Conservation (phyloP, 1,139 yeast species). For the Geotrichum aggregatum region DNA sequence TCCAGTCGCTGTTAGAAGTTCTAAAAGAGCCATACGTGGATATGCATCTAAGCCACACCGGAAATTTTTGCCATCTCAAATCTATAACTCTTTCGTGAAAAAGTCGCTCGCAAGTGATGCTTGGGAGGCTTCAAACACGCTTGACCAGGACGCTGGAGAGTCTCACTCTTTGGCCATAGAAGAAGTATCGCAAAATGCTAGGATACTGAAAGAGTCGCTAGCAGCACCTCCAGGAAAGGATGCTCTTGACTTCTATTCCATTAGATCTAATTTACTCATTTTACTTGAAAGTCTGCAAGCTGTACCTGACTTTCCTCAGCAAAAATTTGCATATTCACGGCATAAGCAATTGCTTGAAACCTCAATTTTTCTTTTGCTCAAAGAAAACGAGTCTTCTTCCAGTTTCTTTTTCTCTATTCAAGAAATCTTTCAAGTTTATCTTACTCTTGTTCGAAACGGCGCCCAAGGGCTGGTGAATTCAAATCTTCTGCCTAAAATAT, state of each 20-base stretch:
- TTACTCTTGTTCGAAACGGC: conserved; percentile 12
- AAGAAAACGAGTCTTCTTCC: conserved; percentile 14
- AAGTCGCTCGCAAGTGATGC: conserved; percentile 18
- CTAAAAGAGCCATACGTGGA: background rate
- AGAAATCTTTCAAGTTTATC: conserved; percentile 9
- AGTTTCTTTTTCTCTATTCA: conserved; percentile 9
- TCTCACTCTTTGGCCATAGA: background rate
- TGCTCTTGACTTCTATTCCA: conserved; percentile 14
- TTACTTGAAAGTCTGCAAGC: conserved; percentile 10
- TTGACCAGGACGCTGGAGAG: conserved; percentile 1
- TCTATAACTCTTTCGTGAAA: conserved; percentile 18
- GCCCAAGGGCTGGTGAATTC: conserved; percentile 4
- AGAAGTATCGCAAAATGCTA: conserved; percentile 8
- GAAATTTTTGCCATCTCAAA: conserved; percentile 14
- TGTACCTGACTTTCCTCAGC: conserved; percentile 1
- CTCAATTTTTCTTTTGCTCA: conserved; percentile 6
- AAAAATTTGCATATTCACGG: conserved; percentile 1
- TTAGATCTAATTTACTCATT: conserved; percentile 11
- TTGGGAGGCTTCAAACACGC: conserved; percentile 16
- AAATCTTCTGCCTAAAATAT: conserved; percentile 14
- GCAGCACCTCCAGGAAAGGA: conserved; percentile 21
- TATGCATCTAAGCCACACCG: conserved; percentile 11
- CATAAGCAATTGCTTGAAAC: conserved; percentile 11
- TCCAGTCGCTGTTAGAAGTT: no score
- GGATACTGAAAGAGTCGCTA: conserved; percentile 18